These are phyloP conservation scores for Camelina hispida DNA, from an alignment of 345 rosid species.

Conservation along the genomic window DNA sequence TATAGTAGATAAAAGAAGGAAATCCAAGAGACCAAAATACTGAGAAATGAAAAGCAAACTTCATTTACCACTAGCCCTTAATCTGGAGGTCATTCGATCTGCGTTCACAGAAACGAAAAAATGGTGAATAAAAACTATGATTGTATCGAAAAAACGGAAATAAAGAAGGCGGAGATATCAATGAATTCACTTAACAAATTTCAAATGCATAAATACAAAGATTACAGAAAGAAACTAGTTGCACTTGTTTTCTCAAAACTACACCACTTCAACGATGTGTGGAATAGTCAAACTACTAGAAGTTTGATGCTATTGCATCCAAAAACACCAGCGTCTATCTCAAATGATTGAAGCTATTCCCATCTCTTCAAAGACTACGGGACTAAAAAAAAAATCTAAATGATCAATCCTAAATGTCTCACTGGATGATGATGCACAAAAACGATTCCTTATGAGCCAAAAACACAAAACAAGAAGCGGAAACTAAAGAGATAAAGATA, in stretches of 20 bases:
- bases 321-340: background rate
- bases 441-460: slow-evolving; percentile 32
- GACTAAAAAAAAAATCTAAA: background rate
- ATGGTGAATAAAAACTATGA: background rate
- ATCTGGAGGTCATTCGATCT: slow-evolving; percentile 68
- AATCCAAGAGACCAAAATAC: slow-evolving; percentile 45
- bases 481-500: slow-evolving; percentile 7
- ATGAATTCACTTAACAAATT: background rate
- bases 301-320: background rate
- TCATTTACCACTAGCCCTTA: slow-evolving; percentile 41
- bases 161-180: slow-evolving; percentile 4
- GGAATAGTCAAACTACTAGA: slow-evolving; percentile 8
- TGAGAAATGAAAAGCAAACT: slow-evolving; percentile 40
- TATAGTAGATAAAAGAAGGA: slow-evolving; percentile 39
- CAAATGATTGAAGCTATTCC: background rate
- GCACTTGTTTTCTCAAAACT: background rate
- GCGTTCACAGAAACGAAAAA: slow-evolving; percentile 34
- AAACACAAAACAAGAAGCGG: background rate
- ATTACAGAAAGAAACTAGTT: slow-evolving; percentile 14
- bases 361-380: slow-evolving; percentile 15
- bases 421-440: slow-evolving; percentile 35
- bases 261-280: background rate
- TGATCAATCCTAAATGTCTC: slow-evolving; percentile 43
- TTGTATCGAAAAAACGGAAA: slow-evolving; percentile 7
- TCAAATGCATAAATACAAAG: background rate